Evolutionary conservation across 371 early-diverging fungal genomes (phyloP), one percentile per base, ranked within the genome.

Genomic region (Thermomucor indicae-seudaticae): DNA sequence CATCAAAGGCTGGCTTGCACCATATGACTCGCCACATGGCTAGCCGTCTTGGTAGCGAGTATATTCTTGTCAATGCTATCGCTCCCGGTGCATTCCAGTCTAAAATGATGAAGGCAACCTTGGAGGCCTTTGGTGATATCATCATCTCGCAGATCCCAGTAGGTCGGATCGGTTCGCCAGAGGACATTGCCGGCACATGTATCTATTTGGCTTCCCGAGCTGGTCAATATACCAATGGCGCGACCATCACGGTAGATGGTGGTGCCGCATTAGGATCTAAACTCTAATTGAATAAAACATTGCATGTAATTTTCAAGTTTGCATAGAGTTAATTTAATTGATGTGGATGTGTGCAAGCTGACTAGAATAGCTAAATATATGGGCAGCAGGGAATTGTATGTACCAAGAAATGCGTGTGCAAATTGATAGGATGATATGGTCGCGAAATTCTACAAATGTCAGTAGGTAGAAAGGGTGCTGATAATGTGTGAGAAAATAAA

Each of bases 71-170:
- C 41, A 96, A 95, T 57, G 86, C 90, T 1, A 83, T 95, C 47
- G 94, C 95, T 0, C 93, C 95, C 3, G 95, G 95, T 3, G 79
- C 91, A 0, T 96, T 92, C 69, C 79, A 82, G 54, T 85, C 84
- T 53, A 88, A 87, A 60, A 95, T 95, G 82, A 94, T 94, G 93
- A 83, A 81, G 44, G 76, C 67, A n/a, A 89, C 90, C 0, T 52
- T 89, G 39, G 74, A 79, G 23, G 64, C 72, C 22, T 64, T 75
- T 63, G 77, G 78, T 11, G 81, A 84, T 6, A 57, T 55, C 27
- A 80, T 90, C 50, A 70, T 80, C 6, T 54, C 62, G 16, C 61
- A 55, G 20, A 71, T 88, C 35, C 90, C 91, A 12, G 37, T 85
- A 42, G 82, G 83, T 4, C 78, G 80, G 46, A 93, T 92, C 57